Evolutionary conservation across 805 yeast genomes (phyloP).

Genomic region (Brettanomyces nanus): DNA sequence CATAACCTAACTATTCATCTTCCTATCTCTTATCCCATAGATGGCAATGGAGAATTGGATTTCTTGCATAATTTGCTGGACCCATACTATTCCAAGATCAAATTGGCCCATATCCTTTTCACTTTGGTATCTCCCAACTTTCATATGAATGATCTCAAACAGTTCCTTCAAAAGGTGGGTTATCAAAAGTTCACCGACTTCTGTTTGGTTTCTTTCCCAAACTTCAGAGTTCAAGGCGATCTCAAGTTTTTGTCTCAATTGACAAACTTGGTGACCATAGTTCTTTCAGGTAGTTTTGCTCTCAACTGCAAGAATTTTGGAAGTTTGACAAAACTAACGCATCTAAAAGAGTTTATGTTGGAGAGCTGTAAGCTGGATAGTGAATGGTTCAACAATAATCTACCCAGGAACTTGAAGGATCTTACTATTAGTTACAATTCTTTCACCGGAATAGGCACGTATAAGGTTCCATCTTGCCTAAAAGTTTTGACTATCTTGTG

Average conservation of each 20-base stretch:
- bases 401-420: conserved; percentile 5
- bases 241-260: conserved; percentile 4
- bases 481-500: conserved; percentile 5
- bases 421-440: conserved; percentile 4
- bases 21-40: conserved; percentile 5
- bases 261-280: conserved; percentile 5
- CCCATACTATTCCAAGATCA: conserved; percentile 1
- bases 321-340: neutral
- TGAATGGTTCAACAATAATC: conserved; percentile 7
- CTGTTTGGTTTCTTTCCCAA: conserved; percentile 4
- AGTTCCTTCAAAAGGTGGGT: conserved; percentile 3
- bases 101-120: conserved; percentile 3
- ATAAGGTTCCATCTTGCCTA: conserved; percentile 4
- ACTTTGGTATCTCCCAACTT: conserved; percentile 1
- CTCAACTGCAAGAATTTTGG: conserved; percentile 1
- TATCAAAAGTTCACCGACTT: conserved; percentile 6
- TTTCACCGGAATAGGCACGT: conserved; percentile 2
- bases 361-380: conserved; percentile 6
- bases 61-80: neutral
- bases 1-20: conserved; percentile 2
- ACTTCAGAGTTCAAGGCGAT: conserved; percentile 2
- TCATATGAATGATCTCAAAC: conserved; percentile 2
- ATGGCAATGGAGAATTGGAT: neutral
- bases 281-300: conserved; percentile 6
- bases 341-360: conserved; percentile 7